Percentiles rank a stretch among this genome's conserved stretches.
Evolutionary conservation across 768 basidiomycete species (phyloP).

Genomic region (Leucosporidium creatinivorum): DNA sequence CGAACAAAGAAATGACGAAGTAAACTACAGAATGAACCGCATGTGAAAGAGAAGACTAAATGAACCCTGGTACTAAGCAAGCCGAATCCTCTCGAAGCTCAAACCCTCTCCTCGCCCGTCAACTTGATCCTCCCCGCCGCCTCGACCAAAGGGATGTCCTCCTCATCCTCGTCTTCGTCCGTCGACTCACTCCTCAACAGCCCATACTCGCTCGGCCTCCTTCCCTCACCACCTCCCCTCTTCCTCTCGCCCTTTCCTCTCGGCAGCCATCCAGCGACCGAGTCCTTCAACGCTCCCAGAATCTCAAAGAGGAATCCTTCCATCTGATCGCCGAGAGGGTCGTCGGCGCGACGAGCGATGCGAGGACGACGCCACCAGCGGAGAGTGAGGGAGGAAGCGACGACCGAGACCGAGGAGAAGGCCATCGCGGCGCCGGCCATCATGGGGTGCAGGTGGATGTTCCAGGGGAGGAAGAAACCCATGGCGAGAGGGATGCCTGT

Average conservation of each 20-base stretch:
- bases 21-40: too few species aligned
- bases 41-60: too few species aligned
- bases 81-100: too few species aligned
- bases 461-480: slow-evolving; percentile 89
- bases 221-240: background rate
- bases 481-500: slow-evolving; percentile 80
- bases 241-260: background rate
- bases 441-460: slow-evolving; percentile 93
- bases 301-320: slow-evolving; percentile 24
- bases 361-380: slow-evolving; percentile 59
- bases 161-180: slow-evolving; percentile 4
- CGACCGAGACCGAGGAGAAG: slow-evolving; percentile 91
- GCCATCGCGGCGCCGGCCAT: slow-evolving; percentile 99
- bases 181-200: slow-evolving; percentile 3
- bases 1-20: too few species aligned
- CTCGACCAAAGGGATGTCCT: slow-evolving; percentile 3
- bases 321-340: slow-evolving; percentile 14
- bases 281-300: slow-evolving; percentile 6
- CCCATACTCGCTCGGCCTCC: slow-evolving; percentile 25
- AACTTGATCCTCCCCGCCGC: background rate
- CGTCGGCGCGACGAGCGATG: slow-evolving; percentile 22
- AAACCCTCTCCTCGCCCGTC: too few species aligned
- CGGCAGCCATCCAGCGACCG: background rate
- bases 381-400: slow-evolving; percentile 76
- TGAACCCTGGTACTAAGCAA: too few species aligned